Percentiles rank a stretch among this genome's conserved stretches.
Evolutionary conservation across 345 rosid species (phyloP).

Genomic region (Eutrema japonicum): DNA sequence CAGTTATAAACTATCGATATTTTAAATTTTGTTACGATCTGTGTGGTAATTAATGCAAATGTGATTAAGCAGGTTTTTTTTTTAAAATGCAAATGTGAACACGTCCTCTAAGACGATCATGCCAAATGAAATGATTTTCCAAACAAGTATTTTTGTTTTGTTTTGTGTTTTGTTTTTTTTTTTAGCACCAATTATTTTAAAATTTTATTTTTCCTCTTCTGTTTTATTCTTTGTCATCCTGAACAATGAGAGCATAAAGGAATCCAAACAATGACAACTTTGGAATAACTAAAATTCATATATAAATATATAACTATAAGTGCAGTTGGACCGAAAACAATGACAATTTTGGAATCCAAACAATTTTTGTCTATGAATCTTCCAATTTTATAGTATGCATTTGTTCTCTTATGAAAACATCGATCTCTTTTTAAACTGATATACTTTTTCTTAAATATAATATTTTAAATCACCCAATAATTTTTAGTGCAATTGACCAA

Average conservation of each 20-base stretch:
- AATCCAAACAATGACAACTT: slow-evolving; percentile 3
- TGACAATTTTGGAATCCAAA: slow-evolving; percentile 24
- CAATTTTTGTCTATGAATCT: slow-evolving; percentile 25
- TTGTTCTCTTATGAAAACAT: neutral
- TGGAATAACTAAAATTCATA: no score
- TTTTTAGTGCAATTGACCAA: no score
- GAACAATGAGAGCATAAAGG: slow-evolving; percentile 14
- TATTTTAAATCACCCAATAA: neutral
- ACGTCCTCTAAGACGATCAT: no score
- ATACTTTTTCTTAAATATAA: neutral
- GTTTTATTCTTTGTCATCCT: neutral
- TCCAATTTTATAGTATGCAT: slow-evolving; percentile 17
- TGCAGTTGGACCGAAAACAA: slow-evolving; percentile 29
- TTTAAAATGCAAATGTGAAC: no score
- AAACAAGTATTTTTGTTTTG: neutral
- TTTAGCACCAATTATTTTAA: neutral
- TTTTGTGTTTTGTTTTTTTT: neutral
- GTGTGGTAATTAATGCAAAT: no score
- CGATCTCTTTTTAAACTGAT: neutral
- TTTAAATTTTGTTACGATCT: no score
- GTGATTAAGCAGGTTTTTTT: no score
- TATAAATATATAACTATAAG: neutral
- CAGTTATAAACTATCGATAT: no score
- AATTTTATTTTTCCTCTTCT: neutral
- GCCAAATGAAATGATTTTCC: no score